Evolutionary conservation across 257 asterid genomes (phyloP), one percentile per base, ranked within the genome.

Genomic region (Nicotiana knightiana): DNA sequence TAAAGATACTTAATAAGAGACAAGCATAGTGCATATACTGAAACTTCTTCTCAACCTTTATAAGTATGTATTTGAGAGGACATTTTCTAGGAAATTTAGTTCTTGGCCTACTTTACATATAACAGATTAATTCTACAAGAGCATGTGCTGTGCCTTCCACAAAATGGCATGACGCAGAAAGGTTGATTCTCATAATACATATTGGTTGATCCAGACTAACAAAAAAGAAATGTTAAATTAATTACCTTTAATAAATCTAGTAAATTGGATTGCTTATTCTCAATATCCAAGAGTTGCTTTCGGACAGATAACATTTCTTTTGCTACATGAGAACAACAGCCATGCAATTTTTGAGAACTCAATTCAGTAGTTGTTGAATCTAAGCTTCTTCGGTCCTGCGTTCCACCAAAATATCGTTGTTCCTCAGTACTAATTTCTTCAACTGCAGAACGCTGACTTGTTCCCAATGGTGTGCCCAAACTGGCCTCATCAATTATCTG

Each of bases 291-390:
- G 73, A 96, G 97, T 84, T 96, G 98, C 84, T 93, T 90, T 81
- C 90, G 89, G 39, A 96, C 87, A 82, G 87, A 85, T 81, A 77
- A 83, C 84, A 94, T 88, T 78, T 93, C 98, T 48, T 91, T 88
- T 80, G 93, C 95, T 67, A 95, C 83, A 83, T 92, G 92, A 82
- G 91, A 86, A 81, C 94, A 91, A 71, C 92, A 91, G 48, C 85
- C 90, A 54, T 59, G 89, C 87, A 88, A 61, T 26, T 81, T 76
- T 55, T 79, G 94, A 4, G 92, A 85, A 85, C 89, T 88, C 64
- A 97, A 88, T 85, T 93, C 97, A 16, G 96, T 93, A 76, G 91
- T 89, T 1, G 97, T 91, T 79, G 99, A 96, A 87, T 92, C 97
- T 84, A 92, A 83, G 90, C 99, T 93, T 87, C 91, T 89, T 18